Conservation (phyloP, 805 yeast species). For the Limtongia smithiae region DNA sequence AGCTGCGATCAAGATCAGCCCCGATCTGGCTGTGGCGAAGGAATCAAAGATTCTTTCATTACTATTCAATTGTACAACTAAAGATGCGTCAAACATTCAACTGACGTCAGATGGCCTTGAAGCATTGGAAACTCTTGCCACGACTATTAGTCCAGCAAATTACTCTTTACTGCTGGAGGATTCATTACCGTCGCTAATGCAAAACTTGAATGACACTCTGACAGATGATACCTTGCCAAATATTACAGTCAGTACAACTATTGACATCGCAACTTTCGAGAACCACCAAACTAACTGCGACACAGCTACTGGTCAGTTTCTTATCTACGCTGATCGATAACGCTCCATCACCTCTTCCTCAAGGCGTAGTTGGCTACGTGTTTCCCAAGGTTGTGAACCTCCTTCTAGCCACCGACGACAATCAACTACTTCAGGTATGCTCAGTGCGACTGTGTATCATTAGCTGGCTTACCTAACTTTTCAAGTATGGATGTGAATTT, state of each 20-base stretch:
- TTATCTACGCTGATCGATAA: constrained; percentile 19
- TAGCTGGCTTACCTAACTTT: constrained; percentile 40
- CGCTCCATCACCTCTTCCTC: constrained; percentile 27
- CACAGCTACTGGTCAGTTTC: constrained; percentile 18
- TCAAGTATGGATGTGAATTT: constrained; percentile 75
- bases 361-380: constrained; percentile 21
- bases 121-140: constrained; percentile 59
- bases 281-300: not conserved
- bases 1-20: constrained; percentile 51
- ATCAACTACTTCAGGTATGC: constrained; percentile 22
- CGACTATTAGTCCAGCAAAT: constrained; percentile 36
- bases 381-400: constrained; percentile 21
- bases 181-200: constrained; percentile 23
- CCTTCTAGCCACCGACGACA: constrained; percentile 20
- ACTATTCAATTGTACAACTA: constrained; percentile 60
- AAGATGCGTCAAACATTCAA: constrained; percentile 73
- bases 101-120: constrained; percentile 64
- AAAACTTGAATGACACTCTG: constrained; percentile 7
- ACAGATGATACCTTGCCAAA: constrained; percentile 13
- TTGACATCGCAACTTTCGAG: not conserved
- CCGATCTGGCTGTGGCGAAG: constrained; percentile 35
- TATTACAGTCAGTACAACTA: constrained; percentile 1
- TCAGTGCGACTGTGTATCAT: too few relatives aligned
- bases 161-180: constrained; percentile 32
- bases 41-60: constrained; percentile 47